Evolutionary conservation across 179 eudicot species (phyloP).

Genomic region (Camellia oleifera): DNA sequence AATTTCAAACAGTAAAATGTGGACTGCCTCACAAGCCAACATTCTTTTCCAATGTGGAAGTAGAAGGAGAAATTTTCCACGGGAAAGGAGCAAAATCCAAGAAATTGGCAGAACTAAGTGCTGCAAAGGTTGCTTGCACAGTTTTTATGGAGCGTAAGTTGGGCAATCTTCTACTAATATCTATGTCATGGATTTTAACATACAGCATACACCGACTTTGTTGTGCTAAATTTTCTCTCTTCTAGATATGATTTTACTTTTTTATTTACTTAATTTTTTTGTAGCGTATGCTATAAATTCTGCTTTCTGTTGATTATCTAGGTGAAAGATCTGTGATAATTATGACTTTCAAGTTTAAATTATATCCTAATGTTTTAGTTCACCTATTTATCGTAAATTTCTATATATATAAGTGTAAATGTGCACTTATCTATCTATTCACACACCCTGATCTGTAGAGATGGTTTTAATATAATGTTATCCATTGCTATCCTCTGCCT

Average conservation of each 20-base stretch:
- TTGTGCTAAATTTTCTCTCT: neutral
- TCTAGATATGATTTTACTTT: neutral
- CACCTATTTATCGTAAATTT: no score
- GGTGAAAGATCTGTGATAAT: neutral
- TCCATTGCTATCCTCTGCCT: no score
- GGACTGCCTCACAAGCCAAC: conserved; percentile 48
- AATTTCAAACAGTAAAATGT: conserved; percentile 37
- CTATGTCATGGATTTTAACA: neutral
- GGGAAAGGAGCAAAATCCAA: conserved; percentile 60
- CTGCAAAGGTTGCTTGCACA: conserved; percentile 67
- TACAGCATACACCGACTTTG: neutral
- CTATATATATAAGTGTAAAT: no score
- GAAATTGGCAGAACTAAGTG: conserved; percentile 71
- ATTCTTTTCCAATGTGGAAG: conserved; percentile 55
- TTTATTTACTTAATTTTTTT: neutral
- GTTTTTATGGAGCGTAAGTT: conserved; percentile 51
- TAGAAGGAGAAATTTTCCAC: conserved; percentile 42
- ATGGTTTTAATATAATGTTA: no score
- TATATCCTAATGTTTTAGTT: neutral
- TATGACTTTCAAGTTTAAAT: neutral
- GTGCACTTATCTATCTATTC: no score
- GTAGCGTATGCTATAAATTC: no score
- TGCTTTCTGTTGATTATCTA: neutral
- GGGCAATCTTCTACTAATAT: neutral
- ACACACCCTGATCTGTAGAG: no score